These are phyloP conservation scores for Chlamydomonas eustigma DNA, from an alignment of 139 green algal species.

Conservation along the genomic window DNA sequence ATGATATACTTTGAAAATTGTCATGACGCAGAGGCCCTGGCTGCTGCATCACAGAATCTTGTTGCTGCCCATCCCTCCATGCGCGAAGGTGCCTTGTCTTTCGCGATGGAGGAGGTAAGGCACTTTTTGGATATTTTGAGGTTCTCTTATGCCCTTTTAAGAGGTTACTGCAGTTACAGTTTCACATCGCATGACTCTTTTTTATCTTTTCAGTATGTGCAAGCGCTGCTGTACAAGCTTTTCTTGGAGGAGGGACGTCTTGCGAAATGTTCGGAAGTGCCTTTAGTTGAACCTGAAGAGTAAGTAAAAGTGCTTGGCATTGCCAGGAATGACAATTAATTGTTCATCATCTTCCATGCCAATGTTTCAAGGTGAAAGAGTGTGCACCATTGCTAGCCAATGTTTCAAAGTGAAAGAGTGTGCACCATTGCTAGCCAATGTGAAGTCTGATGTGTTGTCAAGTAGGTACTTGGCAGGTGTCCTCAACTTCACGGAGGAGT, in stretches of 20 bases:
- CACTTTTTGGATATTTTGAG: background rate
- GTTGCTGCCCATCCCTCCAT: background rate
- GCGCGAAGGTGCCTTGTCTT: background rate
- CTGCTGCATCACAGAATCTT: background rate
- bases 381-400: too few relatives aligned
- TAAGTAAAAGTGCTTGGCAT: slow-evolving; percentile 26
- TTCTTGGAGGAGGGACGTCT: slow-evolving; percentile 67
- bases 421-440: background rate
- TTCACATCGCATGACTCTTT: background rate
- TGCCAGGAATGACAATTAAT: too few relatives aligned
- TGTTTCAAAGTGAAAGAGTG: too few relatives aligned
- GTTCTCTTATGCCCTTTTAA: background rate
- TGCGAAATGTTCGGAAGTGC: slow-evolving; percentile 43
- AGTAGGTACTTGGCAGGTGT: slow-evolving; percentile 62
- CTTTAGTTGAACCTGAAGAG: slow-evolving; percentile 67
- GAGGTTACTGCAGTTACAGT: background rate
- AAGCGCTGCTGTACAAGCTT: slow-evolving; percentile 58
- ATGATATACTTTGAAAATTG: background rate
- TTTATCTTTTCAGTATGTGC: slow-evolving; percentile 45
- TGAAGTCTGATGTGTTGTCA: background rate
- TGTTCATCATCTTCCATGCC: too few relatives aligned
- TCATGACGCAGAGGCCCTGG: background rate
- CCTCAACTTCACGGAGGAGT: slow-evolving; percentile 80
- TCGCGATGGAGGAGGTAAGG: slow-evolving; percentile 7
- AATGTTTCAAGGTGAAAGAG: too few relatives aligned